Evolutionary conservation across 805 yeast species (phyloP).

Genomic region (Wickerhamomyces rabaulensis): DNA sequence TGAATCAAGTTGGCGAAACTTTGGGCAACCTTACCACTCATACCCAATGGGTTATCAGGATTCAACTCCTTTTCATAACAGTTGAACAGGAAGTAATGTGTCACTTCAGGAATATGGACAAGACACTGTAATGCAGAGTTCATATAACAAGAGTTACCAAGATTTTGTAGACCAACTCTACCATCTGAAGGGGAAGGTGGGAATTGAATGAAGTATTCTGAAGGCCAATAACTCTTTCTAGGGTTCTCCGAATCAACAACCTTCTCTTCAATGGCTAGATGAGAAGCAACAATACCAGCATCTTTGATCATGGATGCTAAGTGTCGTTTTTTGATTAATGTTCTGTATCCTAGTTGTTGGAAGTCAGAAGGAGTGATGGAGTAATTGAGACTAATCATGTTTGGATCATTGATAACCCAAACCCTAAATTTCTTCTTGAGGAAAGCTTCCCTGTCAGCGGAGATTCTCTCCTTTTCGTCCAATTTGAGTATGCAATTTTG

Average conservation of each 20-base stretch:
- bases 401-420: conserved; percentile 18
- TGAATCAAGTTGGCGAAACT: conserved; percentile 69
- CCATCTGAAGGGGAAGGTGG: conserved; percentile 40
- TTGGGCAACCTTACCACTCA: conserved; percentile 72
- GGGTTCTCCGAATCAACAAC: neutral
- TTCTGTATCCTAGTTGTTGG: conserved; percentile 18
- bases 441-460: conserved; percentile 1
- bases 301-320: conserved; percentile 16
- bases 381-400: conserved; percentile 12
- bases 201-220: conserved; percentile 27
- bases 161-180: conserved; percentile 55
- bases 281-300: conserved; percentile 18
- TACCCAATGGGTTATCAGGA: conserved; percentile 75
- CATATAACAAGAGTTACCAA: conserved; percentile 94
- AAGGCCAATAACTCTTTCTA: conserved; percentile 31
- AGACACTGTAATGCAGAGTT: conserved; percentile 90
- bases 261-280: conserved; percentile 31
- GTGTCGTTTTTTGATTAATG: conserved; percentile 20
- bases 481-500: conserved; percentile 12
- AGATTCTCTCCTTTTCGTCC: conserved; percentile 11
- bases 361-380: conserved; percentile 25
- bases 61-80: conserved; percentile 65
- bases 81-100: conserved; percentile 64
- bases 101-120: conserved; percentile 78
- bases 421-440: conserved; percentile 13